Evolutionary conservation across 169 alveolate species (phyloP).

Genomic region (Theileria annulata): DNA sequence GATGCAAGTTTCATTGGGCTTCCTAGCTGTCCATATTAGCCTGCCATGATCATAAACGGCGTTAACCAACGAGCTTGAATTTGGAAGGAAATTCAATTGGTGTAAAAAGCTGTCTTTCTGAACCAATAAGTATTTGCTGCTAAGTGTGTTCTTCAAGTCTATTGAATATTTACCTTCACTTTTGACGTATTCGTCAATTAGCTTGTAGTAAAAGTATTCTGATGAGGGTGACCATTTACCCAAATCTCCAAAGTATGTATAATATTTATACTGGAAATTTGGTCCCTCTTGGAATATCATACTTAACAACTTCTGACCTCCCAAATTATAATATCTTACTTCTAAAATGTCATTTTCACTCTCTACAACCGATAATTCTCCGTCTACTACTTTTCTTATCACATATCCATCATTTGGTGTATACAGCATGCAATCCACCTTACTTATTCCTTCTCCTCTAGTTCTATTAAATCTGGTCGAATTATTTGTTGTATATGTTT

Average conservation of each 20-base stretch:
- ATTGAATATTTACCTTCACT: not conserved
- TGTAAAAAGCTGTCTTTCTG: not conserved
- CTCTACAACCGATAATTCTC: not conserved
- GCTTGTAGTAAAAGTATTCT: slow-evolving; percentile 3
- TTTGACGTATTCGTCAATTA: not conserved
- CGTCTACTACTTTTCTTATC: not conserved
- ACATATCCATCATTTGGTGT: slow-evolving; percentile 5
- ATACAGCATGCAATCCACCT: not conserved
- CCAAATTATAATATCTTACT: not conserved
- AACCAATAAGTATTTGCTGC: not conserved
- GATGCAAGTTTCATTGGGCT: not conserved
- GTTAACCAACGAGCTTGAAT: not conserved
- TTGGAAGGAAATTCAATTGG: not conserved
- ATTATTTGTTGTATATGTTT: not conserved
- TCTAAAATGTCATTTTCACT: not conserved
- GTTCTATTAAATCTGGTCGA: not conserved
- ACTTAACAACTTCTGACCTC: not conserved
- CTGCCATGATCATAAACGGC: not conserved
- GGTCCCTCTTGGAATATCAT: not conserved
- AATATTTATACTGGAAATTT: not conserved
- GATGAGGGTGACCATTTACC: not conserved
- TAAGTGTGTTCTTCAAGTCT: not conserved
- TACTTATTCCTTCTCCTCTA: not conserved
- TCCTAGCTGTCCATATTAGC: slow-evolving; percentile 19
- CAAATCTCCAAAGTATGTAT: not conserved